Evolutionary conservation across 164 flowering plant genomes (phyloP), one percentile per base, ranked within the genome.

Genomic region (Tinospora cordifolia): DNA sequence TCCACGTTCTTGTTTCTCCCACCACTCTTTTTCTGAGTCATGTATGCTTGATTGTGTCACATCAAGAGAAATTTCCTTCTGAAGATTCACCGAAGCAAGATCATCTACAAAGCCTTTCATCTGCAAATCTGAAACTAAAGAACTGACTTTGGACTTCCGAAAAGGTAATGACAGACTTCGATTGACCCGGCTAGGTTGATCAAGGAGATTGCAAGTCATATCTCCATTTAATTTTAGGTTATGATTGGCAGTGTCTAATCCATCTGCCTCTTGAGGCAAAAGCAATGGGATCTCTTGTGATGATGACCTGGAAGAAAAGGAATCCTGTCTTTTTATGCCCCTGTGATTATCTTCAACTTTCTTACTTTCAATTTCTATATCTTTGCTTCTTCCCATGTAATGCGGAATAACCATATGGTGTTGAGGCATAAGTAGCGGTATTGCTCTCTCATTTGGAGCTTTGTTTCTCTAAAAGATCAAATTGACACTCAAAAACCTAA

Each of bases 391-490:
- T 46, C 93, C 97, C 90, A 85, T 71, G 75, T 92, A 95, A 79
- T 95, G 99, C 59, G 99, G 99, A 79, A 95, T 92, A 74, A 95
- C 99, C 98, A 92, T 95, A 82, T 95, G 99, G 2, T 95, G 98
- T 72, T 95, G 98, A 77, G 99, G 99, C 86, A 95, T 89, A 58
- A 95, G 91, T 39, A 92, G 81, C 54, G 99, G 99, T 79, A 95
- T 95, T 69, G 96, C 81, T 81, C 88, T 85, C 79, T 92, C 97
- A 81, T 89, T 79, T 58, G 90, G 98, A 79, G 99, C 99, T 81
- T 95, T 95, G 77, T 83, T 95, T 78, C 99, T 92, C 99, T 95
- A 87, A 49, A 79, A 72, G 49, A 12, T 57, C 46, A 44, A 9
- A 70, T 59, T n/a, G 19, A 40, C 68, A 59, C 67, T 63, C 60